Percentiles rank a stretch among this genome's conserved stretches.
phyloP scores from a whole-genome alignment of 2,329 filamentous ascomycete species.

The Sporothrix curviconia region DNA sequence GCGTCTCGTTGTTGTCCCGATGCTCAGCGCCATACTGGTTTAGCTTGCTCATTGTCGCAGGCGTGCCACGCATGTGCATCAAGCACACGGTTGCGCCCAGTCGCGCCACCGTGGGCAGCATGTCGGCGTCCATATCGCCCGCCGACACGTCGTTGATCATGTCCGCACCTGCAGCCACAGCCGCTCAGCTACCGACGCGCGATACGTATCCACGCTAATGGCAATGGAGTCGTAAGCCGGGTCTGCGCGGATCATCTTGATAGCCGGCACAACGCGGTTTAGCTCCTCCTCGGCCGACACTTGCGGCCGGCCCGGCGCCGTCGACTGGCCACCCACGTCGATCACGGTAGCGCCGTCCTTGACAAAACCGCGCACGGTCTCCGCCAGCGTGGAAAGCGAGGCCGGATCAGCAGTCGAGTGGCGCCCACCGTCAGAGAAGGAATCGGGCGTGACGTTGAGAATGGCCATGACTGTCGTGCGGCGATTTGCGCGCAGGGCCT shows the following conservation, averaged over 20 bases:
- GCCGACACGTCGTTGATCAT: slow-evolving; percentile 94
- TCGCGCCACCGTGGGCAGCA: slow-evolving; percentile 73
- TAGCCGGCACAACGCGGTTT: slow-evolving; percentile 69
- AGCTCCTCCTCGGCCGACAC: slow-evolving; percentile 69
- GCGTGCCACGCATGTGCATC: slow-evolving; percentile 92
- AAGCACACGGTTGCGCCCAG: slow-evolving; percentile 73
- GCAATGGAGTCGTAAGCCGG: slow-evolving; percentile 36
- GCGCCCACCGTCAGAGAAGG: slow-evolving; percentile 84
- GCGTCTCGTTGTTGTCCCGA: not conserved
- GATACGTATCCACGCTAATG: slow-evolving; percentile 90
- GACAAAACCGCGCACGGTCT: slow-evolving; percentile 57
- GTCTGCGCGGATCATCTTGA: slow-evolving; percentile 59
- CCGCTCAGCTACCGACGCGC: slow-evolving; percentile 71
- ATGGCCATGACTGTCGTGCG: slow-evolving; percentile 86
- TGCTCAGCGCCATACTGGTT: slow-evolving; percentile 48
- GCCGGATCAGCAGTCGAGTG: slow-evolving; percentile 40
- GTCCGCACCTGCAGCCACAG: slow-evolving; percentile 72
- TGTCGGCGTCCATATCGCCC: slow-evolving; percentile 68
- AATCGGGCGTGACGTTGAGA: slow-evolving; percentile 90
- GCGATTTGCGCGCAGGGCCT: slow-evolving; percentile 50
- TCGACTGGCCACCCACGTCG: slow-evolving; percentile 91
- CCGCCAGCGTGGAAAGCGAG: slow-evolving; percentile 43
- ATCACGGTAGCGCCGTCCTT: slow-evolving; percentile 71
- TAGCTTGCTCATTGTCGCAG: slow-evolving; percentile 68
- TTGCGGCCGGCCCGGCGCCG: slow-evolving; percentile 66